Conservation (phyloP, 2,329 filamentous ascomycete species). For the Beauveria australis region DNA sequence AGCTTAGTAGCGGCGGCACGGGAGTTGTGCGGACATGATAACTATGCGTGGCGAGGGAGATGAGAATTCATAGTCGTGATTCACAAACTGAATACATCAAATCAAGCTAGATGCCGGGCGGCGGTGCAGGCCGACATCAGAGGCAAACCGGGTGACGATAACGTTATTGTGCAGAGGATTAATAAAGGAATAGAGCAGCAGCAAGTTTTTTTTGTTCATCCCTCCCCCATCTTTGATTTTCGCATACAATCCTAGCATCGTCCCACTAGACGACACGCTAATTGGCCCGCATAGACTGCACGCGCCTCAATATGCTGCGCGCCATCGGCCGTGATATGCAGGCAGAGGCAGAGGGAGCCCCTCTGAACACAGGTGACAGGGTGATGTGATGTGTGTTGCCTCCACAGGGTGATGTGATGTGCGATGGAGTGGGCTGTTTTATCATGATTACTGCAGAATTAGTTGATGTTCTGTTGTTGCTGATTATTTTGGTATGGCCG, state of each 20-base stretch:
- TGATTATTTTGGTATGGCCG: too few relatives aligned
- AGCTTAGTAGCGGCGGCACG: too few relatives aligned
- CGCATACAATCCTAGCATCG: neutral
- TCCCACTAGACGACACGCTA: neutral
- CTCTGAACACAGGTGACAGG: neutral
- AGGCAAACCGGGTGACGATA: too few relatives aligned
- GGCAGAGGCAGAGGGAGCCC: neutral
- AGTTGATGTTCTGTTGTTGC: too few relatives aligned
- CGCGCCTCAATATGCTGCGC: conserved; percentile 6
- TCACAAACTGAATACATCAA: too few relatives aligned
- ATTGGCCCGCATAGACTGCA: neutral
- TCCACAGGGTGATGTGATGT: neutral
- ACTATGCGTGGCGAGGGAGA: too few relatives aligned
- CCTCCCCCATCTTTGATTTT: neutral
- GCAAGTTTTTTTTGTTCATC: neutral
- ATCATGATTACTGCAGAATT: neutral
- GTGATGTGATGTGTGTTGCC: neutral
- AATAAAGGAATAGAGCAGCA: neutral
- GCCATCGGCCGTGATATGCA: conserved; percentile 3
- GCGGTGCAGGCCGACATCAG: too few relatives aligned
- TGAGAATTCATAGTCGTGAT: too few relatives aligned
- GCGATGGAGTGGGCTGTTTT: neutral
- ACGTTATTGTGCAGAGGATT: too few relatives aligned
- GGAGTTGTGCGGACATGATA: too few relatives aligned
- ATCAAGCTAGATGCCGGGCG: too few relatives aligned